Evolutionary conservation across 805 yeast species (phyloP).

Genomic region (Candida succiphila): DNA sequence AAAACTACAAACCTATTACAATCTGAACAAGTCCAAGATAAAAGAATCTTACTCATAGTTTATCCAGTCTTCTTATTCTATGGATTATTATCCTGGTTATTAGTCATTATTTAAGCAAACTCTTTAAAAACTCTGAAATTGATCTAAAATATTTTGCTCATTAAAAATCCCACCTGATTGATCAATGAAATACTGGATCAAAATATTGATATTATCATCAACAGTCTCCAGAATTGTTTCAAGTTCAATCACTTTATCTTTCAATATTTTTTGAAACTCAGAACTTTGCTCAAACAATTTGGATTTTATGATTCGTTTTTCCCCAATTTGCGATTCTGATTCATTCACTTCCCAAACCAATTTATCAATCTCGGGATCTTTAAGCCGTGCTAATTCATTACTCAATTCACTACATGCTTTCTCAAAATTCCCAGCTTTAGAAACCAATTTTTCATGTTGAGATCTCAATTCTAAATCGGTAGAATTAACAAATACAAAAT

Average conservation of each 20-base stretch:
- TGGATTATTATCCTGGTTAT: slow-evolving; percentile 44
- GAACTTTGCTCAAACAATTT: no score
- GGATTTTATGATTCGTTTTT: no score
- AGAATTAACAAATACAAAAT: no score
- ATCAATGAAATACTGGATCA: slow-evolving; percentile 26
- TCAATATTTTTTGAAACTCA: no score
- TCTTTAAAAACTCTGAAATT: slow-evolving; percentile 5
- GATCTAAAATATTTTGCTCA: slow-evolving; percentile 18
- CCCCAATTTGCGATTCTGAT: no score
- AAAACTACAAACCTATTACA: slow-evolving; percentile 7
- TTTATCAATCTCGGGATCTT: neutral
- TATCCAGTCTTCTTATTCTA: slow-evolving; percentile 46
- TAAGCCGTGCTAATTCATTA: slow-evolving; percentile 2
- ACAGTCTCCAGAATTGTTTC: neutral
- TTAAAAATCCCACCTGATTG: slow-evolving; percentile 23
- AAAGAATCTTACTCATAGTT: slow-evolving; percentile 40
- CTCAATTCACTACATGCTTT: slow-evolving; percentile 5
- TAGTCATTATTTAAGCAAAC: slow-evolving; percentile 32
- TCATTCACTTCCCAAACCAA: neutral
- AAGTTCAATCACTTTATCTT: no score
- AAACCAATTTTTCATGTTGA: no score
- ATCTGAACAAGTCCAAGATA: slow-evolving; percentile 24
- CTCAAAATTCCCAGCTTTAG: slow-evolving; percentile 3
- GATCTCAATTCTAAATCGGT: no score
- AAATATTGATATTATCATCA: slow-evolving; percentile 30